Evolutionary conservation across 2,329 filamentous ascomycete species (phyloP).

Genomic region (Grosmannia penicillata): DNA sequence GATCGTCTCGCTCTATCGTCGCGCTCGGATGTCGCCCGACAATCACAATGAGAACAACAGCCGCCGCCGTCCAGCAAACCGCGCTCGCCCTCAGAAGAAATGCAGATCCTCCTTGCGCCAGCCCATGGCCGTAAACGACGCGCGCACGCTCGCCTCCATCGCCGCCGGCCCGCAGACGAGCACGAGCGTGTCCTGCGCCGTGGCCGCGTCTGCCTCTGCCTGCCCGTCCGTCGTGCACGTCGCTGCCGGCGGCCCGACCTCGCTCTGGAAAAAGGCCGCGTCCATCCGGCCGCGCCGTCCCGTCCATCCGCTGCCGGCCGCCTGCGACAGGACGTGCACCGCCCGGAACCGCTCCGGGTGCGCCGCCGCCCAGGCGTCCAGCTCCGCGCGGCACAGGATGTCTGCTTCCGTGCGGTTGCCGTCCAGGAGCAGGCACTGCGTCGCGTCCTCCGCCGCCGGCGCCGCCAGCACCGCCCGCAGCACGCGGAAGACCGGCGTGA

Average conservation of each 20-base stretch:
- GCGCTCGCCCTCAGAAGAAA: slow-evolving; percentile 60
- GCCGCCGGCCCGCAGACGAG: slow-evolving; percentile 67
- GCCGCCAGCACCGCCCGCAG: slow-evolving; percentile 59
- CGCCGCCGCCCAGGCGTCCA: slow-evolving; percentile 45
- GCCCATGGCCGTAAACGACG: slow-evolving; percentile 39
- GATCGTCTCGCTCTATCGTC: too few species aligned
- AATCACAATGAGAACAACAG: too few species aligned
- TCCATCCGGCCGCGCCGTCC: slow-evolving; percentile 56
- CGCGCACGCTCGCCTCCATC: slow-evolving; percentile 53
- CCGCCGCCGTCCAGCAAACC: too few species aligned
- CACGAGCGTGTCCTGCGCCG: slow-evolving; percentile 52
- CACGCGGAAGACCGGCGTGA: slow-evolving; percentile 85
- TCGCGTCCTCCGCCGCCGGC: slow-evolving; percentile 45
- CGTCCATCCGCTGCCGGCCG: slow-evolving; percentile 40
- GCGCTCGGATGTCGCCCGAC: too few species aligned
- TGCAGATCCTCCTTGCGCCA: slow-evolving; percentile 61
- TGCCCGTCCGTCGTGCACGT: slow-evolving; percentile 23
- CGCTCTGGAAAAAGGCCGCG: slow-evolving; percentile 42
- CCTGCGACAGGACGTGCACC: slow-evolving; percentile 54
- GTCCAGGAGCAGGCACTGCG: slow-evolving; percentile 58
- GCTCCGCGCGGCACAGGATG: slow-evolving; percentile 62
- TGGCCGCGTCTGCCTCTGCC: too few species aligned
- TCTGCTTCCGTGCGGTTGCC: slow-evolving; percentile 67
- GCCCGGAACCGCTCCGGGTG: slow-evolving; percentile 45
- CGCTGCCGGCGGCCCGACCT: slow-evolving; percentile 23